phyloP scores from a whole-genome alignment of 1,284 basidiomycete species.

The Malassezia pachydermatis region DNA sequence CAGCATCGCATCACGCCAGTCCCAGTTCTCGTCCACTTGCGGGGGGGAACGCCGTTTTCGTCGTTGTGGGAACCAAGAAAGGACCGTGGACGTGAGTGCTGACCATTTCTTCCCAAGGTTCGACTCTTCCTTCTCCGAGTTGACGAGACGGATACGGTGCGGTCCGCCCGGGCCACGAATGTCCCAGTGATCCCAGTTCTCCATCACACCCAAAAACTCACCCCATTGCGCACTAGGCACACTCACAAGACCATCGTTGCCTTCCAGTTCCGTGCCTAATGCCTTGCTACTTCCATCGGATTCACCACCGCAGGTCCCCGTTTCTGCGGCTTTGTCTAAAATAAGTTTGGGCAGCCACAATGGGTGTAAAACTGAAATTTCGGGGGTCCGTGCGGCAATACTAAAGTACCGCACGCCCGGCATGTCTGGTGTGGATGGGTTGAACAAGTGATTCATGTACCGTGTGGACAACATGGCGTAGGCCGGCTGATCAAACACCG shows the following conservation, averaged over 20 bases:
- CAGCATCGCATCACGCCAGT: constrained; percentile 15
- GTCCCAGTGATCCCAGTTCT: constrained; percentile 93
- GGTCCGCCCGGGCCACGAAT: constrained; percentile 64
- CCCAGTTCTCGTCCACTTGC: background rate
- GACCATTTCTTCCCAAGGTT: background rate
- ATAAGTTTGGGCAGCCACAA: constrained; percentile 94
- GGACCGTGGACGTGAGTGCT: background rate
- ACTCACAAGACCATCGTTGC: constrained; percentile 89
- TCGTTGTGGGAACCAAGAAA: background rate
- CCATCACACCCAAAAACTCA: constrained; percentile 66
- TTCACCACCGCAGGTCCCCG: constrained; percentile 32
- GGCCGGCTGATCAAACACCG: constrained; percentile 86
- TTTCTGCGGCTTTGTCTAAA: constrained; percentile 59
- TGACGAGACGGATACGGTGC: constrained; percentile 17
- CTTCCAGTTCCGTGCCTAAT: constrained; percentile 56
- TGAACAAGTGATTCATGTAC: constrained; percentile 77
- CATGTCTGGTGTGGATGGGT: constrained; percentile 77
- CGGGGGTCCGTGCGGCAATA: constrained; percentile 66
- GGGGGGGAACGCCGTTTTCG: background rate
- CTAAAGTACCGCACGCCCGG: constrained; percentile 78
- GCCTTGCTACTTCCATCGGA: constrained; percentile 44
- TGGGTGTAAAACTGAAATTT: constrained; percentile 77
- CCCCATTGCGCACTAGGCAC: constrained; percentile 52
- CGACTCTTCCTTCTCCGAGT: background rate
- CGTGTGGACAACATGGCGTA: constrained; percentile 85